Evolutionary conservation across 345 rosid genomes (phyloP).

Genomic region (Eucalyptus marginata): DNA sequence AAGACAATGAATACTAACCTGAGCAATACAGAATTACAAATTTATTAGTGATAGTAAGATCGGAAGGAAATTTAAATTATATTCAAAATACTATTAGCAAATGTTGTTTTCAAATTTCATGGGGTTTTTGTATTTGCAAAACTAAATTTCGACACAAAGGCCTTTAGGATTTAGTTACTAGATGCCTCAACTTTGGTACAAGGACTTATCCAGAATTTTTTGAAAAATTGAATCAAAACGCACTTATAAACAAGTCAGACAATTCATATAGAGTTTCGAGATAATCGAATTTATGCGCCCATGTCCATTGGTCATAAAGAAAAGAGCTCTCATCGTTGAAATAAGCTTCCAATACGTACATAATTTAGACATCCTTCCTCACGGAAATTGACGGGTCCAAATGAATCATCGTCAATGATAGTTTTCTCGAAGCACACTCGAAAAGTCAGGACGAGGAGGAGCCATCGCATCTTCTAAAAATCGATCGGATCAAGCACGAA

Average conservation of each 20-base stretch:
- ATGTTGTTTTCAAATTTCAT: not conserved
- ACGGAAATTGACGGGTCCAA: not conserved
- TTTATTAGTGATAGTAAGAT: not conserved
- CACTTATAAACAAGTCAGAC: fast-evolving
- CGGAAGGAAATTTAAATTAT: not conserved
- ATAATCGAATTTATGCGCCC: not conserved
- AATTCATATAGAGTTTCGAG: not conserved
- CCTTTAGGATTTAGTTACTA: too few species aligned
- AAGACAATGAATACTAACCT: not conserved
- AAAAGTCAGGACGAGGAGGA: not conserved
- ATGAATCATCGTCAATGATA: not conserved
- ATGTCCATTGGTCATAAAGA: not conserved
- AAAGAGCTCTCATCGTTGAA: not conserved
- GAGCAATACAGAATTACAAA: not conserved
- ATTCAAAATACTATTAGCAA: not conserved
- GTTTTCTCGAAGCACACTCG: not conserved
- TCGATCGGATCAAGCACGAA: not conserved
- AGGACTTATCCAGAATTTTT: fast-evolving
- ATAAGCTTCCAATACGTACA: not conserved
- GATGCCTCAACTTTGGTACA: not conserved
- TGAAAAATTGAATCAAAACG: not conserved
- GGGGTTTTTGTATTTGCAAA: not conserved
- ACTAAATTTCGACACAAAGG: too few species aligned
- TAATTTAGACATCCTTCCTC: not conserved
- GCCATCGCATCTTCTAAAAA: not conserved